Evolutionary conservation across 139 green algal genomes (phyloP), one percentile per base, ranked within the genome.

Genomic region (Penium margaritaceum): DNA sequence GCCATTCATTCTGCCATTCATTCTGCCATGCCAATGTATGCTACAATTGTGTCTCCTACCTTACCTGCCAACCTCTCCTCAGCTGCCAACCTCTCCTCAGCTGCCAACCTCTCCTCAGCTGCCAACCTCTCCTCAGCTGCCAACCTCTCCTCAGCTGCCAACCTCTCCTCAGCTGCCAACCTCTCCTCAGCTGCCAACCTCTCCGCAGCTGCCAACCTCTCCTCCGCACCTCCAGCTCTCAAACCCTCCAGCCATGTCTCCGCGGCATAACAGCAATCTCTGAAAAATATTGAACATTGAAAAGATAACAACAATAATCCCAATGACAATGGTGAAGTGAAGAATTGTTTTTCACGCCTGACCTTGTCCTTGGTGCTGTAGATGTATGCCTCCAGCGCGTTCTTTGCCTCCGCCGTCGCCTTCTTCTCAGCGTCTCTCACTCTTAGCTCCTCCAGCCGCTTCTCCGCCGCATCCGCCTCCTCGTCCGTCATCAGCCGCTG

Each of bases 331-430:
- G n/a, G n/a, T n/a, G n/a, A n/a, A n/a, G n/a, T n/a, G n/a, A n/a
- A n/a, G n/a, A n/a, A n/a, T 55, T 21, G 3, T 9, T 21, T 6
- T 24, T 58, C 47, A 41, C 36, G 21, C 14, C 35, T 27, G 9
- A 76, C 72, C 64, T 80, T 76, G 19, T 76, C 64, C 72, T 69
- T 76, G 37, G 53, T 80, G 1, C 30, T 24, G 34, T 69, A 77
- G 34, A 80, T 80, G 32, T 76, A 80, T 2, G 73, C 46, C 55
- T 80, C 73, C 2, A 80, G 32, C n/a, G 65, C 78, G 73, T 80
- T 80, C 73, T 80, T 80, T 14, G 73, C 73, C 66, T 80, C 73
- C 32, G 47, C 73, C 29, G 70, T 77, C 0, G 30, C 64, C 0
- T 34, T 27, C 66, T 75, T 80, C 21, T 77, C 65, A 21, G 29